Evolutionary conservation across 306 rosid genomes (phyloP).

Genomic region (Gastrolobium bilobum): DNA sequence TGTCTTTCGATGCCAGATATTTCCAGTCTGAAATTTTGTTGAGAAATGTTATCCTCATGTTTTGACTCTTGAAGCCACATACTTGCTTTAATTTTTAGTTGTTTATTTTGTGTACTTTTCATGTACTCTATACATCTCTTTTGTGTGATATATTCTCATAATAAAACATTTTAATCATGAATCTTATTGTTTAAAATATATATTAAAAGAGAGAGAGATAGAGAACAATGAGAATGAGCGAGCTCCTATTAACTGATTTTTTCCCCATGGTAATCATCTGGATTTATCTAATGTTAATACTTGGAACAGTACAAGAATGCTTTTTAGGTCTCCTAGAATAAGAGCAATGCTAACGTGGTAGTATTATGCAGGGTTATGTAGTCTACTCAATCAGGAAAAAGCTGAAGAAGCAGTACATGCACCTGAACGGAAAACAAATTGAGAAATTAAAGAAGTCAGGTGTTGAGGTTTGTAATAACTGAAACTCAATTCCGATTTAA

Average conservation of each 20-base stretch:
- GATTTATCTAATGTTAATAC: slow-evolving; percentile 4
- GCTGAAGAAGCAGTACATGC: slow-evolving; percentile 87
- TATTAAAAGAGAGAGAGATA: not conserved
- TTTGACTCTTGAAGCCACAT: not conserved
- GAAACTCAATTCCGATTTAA: slow-evolving; percentile 30
- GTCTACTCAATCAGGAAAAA: slow-evolving; percentile 92
- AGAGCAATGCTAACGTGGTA: slow-evolving; percentile 24
- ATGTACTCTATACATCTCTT: slow-evolving; percentile 3
- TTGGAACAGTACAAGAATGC: slow-evolving; percentile 1
- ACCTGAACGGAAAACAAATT: slow-evolving; percentile 92
- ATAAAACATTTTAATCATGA: not conserved
- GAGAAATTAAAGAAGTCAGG: slow-evolving; percentile 95
- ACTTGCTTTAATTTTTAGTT: not conserved
- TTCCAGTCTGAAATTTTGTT: slow-evolving; percentile 16
- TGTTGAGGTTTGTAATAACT: slow-evolving; percentile 76
- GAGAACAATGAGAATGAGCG: not conserved
- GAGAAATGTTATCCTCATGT: not conserved
- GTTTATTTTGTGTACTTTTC: not conserved
- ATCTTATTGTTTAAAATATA: not conserved
- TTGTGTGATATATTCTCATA: not conserved
- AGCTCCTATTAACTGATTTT: not conserved
- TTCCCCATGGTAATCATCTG: not conserved
- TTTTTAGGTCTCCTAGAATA: not conserved
- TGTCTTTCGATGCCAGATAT: not conserved
- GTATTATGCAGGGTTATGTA: slow-evolving; percentile 82